Percentiles rank a stretch among this genome's conserved stretches.
phyloP scores from a whole-genome alignment of 352 stramenopile genomes.

The Phytophthora cryptogea region DNA sequence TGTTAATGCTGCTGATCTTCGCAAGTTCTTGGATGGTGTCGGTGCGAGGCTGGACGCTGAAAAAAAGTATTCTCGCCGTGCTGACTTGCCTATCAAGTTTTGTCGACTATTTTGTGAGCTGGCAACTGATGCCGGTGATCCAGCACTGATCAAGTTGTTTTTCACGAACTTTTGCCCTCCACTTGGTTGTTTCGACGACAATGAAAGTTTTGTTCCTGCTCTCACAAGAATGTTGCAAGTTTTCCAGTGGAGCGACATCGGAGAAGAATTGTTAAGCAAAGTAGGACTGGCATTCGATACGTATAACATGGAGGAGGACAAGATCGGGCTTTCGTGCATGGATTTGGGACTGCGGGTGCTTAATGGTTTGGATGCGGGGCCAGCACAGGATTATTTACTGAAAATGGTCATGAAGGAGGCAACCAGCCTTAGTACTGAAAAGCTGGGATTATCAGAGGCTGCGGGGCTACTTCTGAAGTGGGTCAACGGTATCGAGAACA shows the following conservation, averaged over 20 bases:
- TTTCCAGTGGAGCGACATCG: constrained; percentile 18
- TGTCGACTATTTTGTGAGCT: constrained; percentile 5
- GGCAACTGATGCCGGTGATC: constrained; percentile 8
- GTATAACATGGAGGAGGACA: not conserved
- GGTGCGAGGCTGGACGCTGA: not conserved
- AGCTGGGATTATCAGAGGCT: constrained; percentile 1
- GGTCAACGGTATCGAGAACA: not conserved
- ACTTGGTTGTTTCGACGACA: constrained; percentile 1
- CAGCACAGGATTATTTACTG: not conserved
- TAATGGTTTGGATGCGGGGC: not conserved
- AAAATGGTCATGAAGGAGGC: constrained; percentile 1
- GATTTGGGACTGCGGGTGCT: constrained; percentile 7
- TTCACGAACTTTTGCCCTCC: constrained; percentile 1
- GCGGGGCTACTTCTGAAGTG: constrained; percentile 8
- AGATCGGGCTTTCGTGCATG: not conserved
- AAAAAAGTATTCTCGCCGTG: not conserved
- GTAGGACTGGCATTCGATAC: not conserved
- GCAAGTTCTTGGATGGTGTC: constrained; percentile 9
- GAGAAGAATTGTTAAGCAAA: not conserved
- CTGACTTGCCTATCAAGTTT: not conserved
- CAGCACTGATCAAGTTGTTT: constrained; percentile 6
- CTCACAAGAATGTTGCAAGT: not conserved
- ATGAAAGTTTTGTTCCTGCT: not conserved
- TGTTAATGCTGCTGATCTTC: constrained; percentile 1
- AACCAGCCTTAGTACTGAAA: not conserved